Evolutionary conservation across 495 filamentous ascomycete species (phyloP).

Genomic region (Delitschia confertaspora): DNA sequence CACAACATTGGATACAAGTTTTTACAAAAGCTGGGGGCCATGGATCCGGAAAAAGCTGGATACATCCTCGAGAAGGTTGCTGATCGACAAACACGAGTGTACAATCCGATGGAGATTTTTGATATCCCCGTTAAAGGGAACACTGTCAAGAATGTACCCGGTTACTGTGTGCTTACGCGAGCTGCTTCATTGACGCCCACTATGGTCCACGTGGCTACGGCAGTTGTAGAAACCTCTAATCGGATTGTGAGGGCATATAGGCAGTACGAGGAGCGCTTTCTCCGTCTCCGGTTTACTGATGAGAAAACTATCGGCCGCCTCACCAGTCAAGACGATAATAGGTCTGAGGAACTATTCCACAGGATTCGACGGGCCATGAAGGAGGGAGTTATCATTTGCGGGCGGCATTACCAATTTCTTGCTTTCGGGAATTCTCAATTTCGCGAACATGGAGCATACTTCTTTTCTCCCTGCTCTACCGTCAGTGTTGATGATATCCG

Average conservation of each 20-base stretch:
- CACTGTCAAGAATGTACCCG: conserved; percentile 48
- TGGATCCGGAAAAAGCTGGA: conserved; percentile 41
- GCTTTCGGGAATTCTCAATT: conserved; percentile 96
- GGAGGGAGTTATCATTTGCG: conserved; percentile 74
- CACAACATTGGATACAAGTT: conserved; percentile 61
- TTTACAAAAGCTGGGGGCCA: conserved; percentile 46
- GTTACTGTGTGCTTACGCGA: conserved; percentile 64
- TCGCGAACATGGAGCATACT: conserved; percentile 84
- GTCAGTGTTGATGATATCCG: conserved; percentile 66
- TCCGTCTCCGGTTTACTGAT: conserved; percentile 87
- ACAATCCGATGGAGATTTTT: conserved; percentile 71
- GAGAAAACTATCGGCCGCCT: conserved; percentile 60
- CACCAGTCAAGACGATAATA: conserved; percentile 41
- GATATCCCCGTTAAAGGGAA: conserved; percentile 39
- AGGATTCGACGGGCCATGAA: conserved; percentile 61
- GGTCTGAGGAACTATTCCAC: conserved; percentile 63
- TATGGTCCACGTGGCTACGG: conserved; percentile 66
- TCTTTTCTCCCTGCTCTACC: conserved; percentile 58
- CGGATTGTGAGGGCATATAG: conserved; percentile 68
- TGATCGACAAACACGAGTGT: conserved; percentile 50
- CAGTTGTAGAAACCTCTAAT: conserved; percentile 78
- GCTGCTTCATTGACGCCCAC: conserved; percentile 76
- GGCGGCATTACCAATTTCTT: conserved; percentile 77
- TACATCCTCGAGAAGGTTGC: conserved; percentile 56
- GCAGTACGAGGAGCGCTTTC: conserved; percentile 64